phyloP scores from a whole-genome alignment of 2,329 filamentous ascomycete species.

The Nannizzia gypsea region DNA sequence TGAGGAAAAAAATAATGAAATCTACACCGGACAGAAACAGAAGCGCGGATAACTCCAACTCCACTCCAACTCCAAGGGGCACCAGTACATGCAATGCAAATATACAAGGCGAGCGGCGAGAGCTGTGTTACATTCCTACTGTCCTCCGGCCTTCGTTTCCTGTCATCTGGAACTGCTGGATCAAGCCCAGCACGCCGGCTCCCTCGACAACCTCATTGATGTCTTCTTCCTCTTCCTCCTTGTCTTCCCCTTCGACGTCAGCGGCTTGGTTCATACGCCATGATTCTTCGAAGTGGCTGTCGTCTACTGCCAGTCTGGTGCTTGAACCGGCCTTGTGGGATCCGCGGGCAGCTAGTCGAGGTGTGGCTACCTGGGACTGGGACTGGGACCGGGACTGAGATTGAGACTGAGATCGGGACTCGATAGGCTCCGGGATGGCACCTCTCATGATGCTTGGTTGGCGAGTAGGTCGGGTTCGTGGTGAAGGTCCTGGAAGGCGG shows the following conservation, averaged over 20 bases:
- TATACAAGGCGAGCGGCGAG: neutral
- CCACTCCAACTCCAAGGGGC: neutral
- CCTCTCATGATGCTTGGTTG: slow-evolving; percentile 19
- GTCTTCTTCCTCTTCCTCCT: slow-evolving; percentile 38
- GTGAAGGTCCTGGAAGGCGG: slow-evolving; percentile 17
- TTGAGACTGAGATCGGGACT: slow-evolving; percentile 3
- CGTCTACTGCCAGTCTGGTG: slow-evolving; percentile 31
- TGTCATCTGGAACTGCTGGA: slow-evolving; percentile 56
- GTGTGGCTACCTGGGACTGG: slow-evolving; percentile 12
- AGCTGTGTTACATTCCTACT: slow-evolving; percentile 23
- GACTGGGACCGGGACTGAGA: no score
- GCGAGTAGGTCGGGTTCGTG: slow-evolving; percentile 24
- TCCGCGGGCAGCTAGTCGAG: neutral
- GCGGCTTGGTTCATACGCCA: slow-evolving; percentile 37
- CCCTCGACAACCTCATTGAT: slow-evolving; percentile 37
- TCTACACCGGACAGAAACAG: neutral
- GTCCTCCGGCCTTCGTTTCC: slow-evolving; percentile 29
- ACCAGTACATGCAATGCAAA: neutral
- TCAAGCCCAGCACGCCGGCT: slow-evolving; percentile 51
- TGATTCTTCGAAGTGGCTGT: slow-evolving; percentile 48
- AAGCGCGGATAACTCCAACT: neutral
- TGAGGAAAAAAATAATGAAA: no score
- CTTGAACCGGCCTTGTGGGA: slow-evolving; percentile 23
- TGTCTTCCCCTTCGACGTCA: slow-evolving; percentile 24
- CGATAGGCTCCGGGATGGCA: slow-evolving; percentile 22